These are phyloP conservation scores for Termitomyces sp. DNA, from an alignment of 768 basidiomycete species.

Conservation along the genomic window DNA sequence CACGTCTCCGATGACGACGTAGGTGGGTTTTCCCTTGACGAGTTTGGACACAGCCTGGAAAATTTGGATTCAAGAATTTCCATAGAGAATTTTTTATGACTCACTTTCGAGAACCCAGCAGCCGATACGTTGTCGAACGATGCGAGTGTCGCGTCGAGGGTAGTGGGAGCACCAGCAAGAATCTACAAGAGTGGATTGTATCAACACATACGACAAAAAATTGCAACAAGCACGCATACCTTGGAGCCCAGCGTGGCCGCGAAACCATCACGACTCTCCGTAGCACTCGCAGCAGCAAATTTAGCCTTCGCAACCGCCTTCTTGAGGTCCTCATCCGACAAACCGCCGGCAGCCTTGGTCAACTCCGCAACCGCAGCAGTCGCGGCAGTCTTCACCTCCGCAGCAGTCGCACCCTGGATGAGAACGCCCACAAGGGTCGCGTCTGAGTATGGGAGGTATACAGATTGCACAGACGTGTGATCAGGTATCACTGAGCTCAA, in stretches of 20 bases:
- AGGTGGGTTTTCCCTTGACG: slow-evolving; percentile 76
- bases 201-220: not conserved
- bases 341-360: slow-evolving; percentile 53
- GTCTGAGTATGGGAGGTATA: slow-evolving; percentile 89
- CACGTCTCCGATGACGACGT: slow-evolving; percentile 80
- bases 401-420: slow-evolving; percentile 61
- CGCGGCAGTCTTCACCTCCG: slow-evolving; percentile 61
- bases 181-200: slow-evolving; percentile 36
- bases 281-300: slow-evolving; percentile 66
- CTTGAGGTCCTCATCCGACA: slow-evolving; percentile 69
- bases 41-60: slow-evolving; percentile 59
- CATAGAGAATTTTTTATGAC: slow-evolving; percentile 9
- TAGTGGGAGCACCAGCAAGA: slow-evolving; percentile 46
- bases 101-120: slow-evolving; percentile 66
- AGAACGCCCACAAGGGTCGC: slow-evolving; percentile 83
- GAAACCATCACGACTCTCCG: slow-evolving; percentile 69
- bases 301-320: slow-evolving; percentile 85
- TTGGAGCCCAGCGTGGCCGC: slow-evolving; percentile 56
- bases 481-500: slow-evolving; percentile 55
- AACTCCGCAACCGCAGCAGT: slow-evolving; percentile 66
- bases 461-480: slow-evolving; percentile 60
- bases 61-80: not conserved
- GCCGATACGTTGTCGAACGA: slow-evolving; percentile 67
- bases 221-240: slow-evolving; percentile 30
- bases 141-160: slow-evolving; percentile 58